Base-by-base conservation (phyloP, 441 rosid genomes). In the Biscutella auriculata region DNA sequence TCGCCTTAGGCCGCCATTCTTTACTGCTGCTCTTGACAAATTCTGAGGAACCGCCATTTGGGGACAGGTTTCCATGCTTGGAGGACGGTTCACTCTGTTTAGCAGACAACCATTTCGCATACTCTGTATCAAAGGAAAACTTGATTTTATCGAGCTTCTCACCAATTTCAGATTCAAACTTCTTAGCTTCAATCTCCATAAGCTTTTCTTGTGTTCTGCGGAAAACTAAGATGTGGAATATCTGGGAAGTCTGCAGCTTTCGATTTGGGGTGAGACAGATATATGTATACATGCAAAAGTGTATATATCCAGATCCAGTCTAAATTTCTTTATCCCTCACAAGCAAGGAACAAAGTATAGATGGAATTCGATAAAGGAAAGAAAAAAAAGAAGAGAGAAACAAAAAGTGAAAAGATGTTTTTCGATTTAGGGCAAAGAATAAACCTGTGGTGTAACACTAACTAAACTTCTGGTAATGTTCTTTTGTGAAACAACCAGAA, bases 271-370 rank as follows among this genome's bases (percentile, higher is more conserved):
- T 26, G 53, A 41, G 17, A 57, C 40, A 34, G 2, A 49, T 41
- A 55, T 12, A 15, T 49, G 19, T 39, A 61, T 27, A 50, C 39
- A 49, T 45, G 30, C 48, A 14, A 32, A 55, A 8, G 27, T 19
- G 17, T 55, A 56, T 17, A 14, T 40, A n/a, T n/a, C n/a, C n/a
- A n/a, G n/a, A 51, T 16, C 2, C 7, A 63, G 23, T 23, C 21
- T 23, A 33, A 47, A 39, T 40, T 43, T 65, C 8, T 49, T 26
- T 27, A 51, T 28, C 53, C 27, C 11, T 14, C 32, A 42, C 14
- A 66, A 51, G 65, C 39, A 66, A 66, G 21, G 65, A 51, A 66
- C 29, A 59, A 59, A 66, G 60, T n/a, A n/a, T 16, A 43, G 19
- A 28, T 26, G 36, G 14, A 47, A 25, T 9, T 4, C n/a, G n/a